Evolutionary conservation across 2,329 filamentous ascomycete genomes (phyloP).

Genomic region (Aspergillus sclerotialis): DNA sequence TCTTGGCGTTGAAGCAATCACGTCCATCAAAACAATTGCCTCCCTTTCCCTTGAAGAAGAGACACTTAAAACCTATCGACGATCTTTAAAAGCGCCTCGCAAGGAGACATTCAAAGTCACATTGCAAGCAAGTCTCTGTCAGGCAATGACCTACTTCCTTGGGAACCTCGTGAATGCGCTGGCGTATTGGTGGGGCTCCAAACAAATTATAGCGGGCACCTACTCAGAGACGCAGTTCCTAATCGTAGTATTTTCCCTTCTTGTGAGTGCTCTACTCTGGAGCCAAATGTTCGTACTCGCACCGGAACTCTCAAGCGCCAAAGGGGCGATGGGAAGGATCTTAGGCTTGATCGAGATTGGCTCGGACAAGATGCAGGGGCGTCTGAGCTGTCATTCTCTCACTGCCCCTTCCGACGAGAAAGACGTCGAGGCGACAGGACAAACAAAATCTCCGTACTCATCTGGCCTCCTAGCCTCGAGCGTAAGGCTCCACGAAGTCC

Average conservation of each 20-base stretch:
- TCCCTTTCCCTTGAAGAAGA: constrained; percentile 47
- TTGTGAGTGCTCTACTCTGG: constrained; percentile 67
- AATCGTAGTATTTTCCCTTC: constrained; percentile 63
- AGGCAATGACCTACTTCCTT: constrained; percentile 38
- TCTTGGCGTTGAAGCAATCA: constrained; percentile 46
- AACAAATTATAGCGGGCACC: constrained; percentile 59
- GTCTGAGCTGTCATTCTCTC: constrained; percentile 12
- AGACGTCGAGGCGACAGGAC: constrained; percentile 35
- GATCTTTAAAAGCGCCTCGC: constrained; percentile 40
- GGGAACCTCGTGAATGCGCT: constrained; percentile 66
- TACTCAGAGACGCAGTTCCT: constrained; percentile 66
- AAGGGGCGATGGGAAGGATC: constrained; percentile 54
- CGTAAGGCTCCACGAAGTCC: constrained; percentile 43
- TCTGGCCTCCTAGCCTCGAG: constrained; percentile 52
- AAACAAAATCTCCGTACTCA: constrained; percentile 47
- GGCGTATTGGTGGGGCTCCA: constrained; percentile 74
- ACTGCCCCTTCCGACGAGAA: constrained; percentile 22
- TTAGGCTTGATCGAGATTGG: constrained; percentile 35
- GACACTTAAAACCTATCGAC: constrained; percentile 38
- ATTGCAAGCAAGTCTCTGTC: constrained; percentile 40
- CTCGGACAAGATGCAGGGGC: constrained; percentile 24
- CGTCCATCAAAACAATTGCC: constrained; percentile 47
- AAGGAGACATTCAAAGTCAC: constrained; percentile 45
- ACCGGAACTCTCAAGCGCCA: constrained; percentile 65
- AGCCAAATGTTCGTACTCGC: constrained; percentile 69